Conservation (phyloP, 129 eudicot species). For the Pseudognaphalium luteoalbum region DNA sequence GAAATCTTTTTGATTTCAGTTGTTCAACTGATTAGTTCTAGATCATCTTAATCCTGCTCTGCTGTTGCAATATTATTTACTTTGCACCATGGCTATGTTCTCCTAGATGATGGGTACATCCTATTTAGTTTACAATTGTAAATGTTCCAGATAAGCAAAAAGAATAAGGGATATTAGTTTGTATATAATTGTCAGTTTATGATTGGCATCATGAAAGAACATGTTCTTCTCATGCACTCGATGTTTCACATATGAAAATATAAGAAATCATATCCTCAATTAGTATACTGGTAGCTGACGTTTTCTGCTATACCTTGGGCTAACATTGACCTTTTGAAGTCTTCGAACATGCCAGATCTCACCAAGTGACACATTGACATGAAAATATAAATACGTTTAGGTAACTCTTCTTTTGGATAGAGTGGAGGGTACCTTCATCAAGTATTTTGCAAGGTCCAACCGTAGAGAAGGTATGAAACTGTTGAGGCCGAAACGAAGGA, state of each 20-base stretch:
- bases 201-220: neutral
- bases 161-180: neutral
- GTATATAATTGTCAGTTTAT: neutral
- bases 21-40: too few relatives aligned
- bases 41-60: too few relatives aligned
- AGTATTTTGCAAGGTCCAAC: slow-evolving; percentile 62
- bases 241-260: neutral
- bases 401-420: slow-evolving; percentile 56
- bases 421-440: slow-evolving; percentile 65
- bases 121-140: neutral
- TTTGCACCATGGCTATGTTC: too few relatives aligned
- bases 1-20: too few relatives aligned
- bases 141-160: neutral
- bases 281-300: neutral
- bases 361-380: neutral
- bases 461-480: slow-evolving; percentile 78
- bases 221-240: slow-evolving; percentile 8
- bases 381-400: slow-evolving; percentile 28
- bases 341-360: neutral
- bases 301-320: slow-evolving; percentile 5
- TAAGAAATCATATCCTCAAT: neutral
- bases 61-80: too few relatives aligned
- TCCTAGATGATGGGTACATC: too few relatives aligned
- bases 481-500: slow-evolving; percentile 60
- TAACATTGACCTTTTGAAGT: slow-evolving; percentile 7